Conservation (phyloP, 805 yeast genomes). For the Nematodospora valgi region DNA sequence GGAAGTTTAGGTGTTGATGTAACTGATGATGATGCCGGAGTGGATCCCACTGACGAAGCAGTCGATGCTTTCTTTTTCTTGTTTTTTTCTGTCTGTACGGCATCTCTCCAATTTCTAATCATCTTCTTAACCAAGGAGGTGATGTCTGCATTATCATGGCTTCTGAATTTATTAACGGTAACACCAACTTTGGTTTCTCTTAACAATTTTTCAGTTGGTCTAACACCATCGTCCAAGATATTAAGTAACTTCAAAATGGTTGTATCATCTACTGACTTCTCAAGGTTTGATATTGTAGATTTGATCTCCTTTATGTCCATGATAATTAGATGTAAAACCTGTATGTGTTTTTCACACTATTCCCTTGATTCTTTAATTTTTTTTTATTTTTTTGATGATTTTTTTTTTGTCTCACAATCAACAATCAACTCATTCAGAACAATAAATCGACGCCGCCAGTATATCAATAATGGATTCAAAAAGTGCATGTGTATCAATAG, state of each 20-base stretch:
- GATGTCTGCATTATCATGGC: conserved; percentile 64
- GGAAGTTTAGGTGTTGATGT: conserved; percentile 7
- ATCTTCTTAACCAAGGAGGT: conserved; percentile 72
- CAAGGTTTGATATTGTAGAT: conserved; percentile 66
- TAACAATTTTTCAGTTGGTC: conserved; percentile 80
- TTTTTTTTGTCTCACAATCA: not conserved
- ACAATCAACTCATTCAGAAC: no score
- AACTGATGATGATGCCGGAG: conserved; percentile 12
- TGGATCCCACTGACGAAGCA: conserved; percentile 6
- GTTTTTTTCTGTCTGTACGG: conserved; percentile 65
- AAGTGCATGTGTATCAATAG: conserved; percentile 57
- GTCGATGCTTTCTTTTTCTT: conserved; percentile 23
- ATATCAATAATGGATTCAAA: conserved; percentile 9
- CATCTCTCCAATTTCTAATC: conserved; percentile 87
- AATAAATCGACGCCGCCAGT: no score
- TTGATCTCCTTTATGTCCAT: conserved; percentile 77
- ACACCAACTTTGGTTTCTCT: conserved; percentile 97
- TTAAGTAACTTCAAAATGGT: conserved; percentile 65
- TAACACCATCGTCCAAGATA: conserved; percentile 63
- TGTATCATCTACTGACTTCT: conserved; percentile 60
- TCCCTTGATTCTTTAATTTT: no score
- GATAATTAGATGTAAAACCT: no score
- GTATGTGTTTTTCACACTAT: no score
- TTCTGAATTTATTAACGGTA: conserved; percentile 84
- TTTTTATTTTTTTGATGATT: conserved; percentile 1